phyloP scores from a whole-genome alignment of 169 alveolate species.

The Cryptosporidium sp. region DNA sequence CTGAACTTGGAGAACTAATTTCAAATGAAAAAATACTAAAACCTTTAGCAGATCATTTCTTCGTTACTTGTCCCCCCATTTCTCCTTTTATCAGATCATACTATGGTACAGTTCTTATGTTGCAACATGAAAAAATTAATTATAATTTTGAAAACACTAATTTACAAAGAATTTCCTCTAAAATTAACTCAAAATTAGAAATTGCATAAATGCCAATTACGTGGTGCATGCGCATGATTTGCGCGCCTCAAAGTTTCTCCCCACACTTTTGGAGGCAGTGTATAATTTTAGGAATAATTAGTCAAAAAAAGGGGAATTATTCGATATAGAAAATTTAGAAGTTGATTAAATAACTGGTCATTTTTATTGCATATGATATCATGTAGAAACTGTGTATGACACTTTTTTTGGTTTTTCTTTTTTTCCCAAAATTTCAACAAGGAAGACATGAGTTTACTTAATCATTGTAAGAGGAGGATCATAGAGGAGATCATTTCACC shows the following conservation, averaged over 20 bases:
- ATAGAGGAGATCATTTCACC: conserved; percentile 68
- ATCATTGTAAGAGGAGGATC: conserved; percentile 35
- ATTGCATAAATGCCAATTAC: conserved; percentile 4
- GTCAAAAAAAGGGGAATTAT: background rate
- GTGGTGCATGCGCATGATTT: conserved; percentile 27
- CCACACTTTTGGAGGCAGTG: conserved; percentile 23
- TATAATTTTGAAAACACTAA: background rate
- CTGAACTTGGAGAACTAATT: conserved; percentile 11
- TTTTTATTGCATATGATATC: background rate
- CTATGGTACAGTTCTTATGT: conserved; percentile 29
- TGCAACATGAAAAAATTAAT: background rate
- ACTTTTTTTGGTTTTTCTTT: background rate
- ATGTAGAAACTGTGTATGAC: background rate
- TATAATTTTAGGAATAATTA: background rate
- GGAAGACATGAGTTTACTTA: conserved; percentile 40
- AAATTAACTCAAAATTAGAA: background rate
- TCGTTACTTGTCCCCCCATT: conserved; percentile 60
- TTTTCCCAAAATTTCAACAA: background rate
- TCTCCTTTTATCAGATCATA: conserved; percentile 68
- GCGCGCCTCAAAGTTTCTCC: conserved; percentile 23
- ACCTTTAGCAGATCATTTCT: conserved; percentile 7
- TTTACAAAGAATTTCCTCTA: background rate
- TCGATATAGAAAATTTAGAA: background rate
- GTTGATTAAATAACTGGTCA: background rate
- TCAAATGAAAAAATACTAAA: conserved; percentile 1